Conservation (phyloP, 78 protist species). For the Dictyostelium firmibasis region DNA sequence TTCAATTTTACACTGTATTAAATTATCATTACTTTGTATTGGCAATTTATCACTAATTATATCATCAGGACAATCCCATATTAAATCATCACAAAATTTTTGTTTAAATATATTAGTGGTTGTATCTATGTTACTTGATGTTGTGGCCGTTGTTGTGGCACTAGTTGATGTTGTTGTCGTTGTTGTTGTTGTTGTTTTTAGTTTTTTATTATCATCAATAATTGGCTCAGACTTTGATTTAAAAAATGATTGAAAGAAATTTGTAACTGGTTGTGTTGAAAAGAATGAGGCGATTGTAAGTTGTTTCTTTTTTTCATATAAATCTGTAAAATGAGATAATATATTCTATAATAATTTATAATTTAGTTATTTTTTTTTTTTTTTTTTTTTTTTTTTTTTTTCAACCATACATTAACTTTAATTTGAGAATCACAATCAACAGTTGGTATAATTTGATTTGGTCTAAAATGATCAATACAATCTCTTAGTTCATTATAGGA, state of each 20-base stretch:
- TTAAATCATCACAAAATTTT: neutral
- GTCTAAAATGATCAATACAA: slow-evolving; percentile 70
- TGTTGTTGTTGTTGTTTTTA: neutral
- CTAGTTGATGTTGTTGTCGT: neutral
- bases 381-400: neutral
- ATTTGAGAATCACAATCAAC: slow-evolving; percentile 68
- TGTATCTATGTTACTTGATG: neutral
- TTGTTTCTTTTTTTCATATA: slow-evolving; percentile 54
- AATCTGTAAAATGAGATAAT: slow-evolving; percentile 17
- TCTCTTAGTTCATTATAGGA: slow-evolving; percentile 73
- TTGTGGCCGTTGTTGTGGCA: neutral
- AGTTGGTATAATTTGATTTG: slow-evolving; percentile 64
- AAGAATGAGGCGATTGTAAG: slow-evolving; percentile 41
- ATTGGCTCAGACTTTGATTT: neutral
- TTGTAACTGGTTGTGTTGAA: neutral
- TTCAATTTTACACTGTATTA: neutral
- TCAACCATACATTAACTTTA: slow-evolving; percentile 27
- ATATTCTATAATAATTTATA: neutral
- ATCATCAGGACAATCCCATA: neutral
- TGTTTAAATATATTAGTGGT: too few relatives aligned
- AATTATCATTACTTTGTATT: neutral
- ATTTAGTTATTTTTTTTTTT: neutral
- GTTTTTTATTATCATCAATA: neutral
- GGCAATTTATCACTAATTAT: neutral
- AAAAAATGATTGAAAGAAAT: neutral